A percentile compares a stretch with the other conserved stretches of the same genome.
phyloP scores from a whole-genome alignment of 495 filamentous ascomycete species.

The Thermothielavioides terrestris region DNA sequence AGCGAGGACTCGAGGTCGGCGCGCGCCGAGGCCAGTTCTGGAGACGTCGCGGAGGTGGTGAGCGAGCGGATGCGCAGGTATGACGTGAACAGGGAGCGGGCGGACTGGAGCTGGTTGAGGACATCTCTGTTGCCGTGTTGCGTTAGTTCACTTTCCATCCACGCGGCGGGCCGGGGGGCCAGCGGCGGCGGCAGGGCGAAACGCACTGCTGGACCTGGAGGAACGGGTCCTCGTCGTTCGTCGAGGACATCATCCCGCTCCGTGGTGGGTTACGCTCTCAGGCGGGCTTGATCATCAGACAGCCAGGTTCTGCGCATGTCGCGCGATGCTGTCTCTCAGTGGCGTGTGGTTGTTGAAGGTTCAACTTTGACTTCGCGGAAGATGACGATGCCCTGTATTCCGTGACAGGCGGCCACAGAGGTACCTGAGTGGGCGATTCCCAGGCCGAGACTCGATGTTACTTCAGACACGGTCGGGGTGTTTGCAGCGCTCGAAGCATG shows the following conservation, averaged over 20 bases:
- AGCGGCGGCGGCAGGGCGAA: background rate
- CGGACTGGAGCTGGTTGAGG: constrained; percentile 65
- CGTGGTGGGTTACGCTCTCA: constrained; percentile 6
- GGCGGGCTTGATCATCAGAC: background rate
- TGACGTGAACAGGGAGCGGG: constrained; percentile 80
- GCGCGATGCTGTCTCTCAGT: background rate
- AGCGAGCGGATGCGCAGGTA: constrained; percentile 94
- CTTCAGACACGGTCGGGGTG: constrained; percentile 1
- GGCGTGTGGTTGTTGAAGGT: background rate
- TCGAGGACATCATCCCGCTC: constrained; percentile 57
- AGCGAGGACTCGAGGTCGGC: constrained; percentile 72
- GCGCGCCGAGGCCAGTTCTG: constrained; percentile 78
- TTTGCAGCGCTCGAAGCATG: background rate
- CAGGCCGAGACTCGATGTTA: background rate
- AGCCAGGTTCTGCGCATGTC: constrained; percentile 5
- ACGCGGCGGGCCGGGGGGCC: background rate
- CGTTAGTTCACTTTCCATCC: background rate
- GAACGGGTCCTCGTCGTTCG: constrained; percentile 76
- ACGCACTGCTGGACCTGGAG: constrained; percentile 82
- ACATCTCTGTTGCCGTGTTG: constrained; percentile 56
- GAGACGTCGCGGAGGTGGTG: constrained; percentile 48
- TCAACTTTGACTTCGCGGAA: background rate
- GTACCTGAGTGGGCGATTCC: background rate
- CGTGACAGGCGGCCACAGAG: constrained; percentile 3
- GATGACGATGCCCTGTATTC: constrained; percentile 19